Percentiles rank a stretch among this genome's conserved stretches.
Evolutionary conservation across 345 rosid species (phyloP).

Genomic region (Murraya koenigii): DNA sequence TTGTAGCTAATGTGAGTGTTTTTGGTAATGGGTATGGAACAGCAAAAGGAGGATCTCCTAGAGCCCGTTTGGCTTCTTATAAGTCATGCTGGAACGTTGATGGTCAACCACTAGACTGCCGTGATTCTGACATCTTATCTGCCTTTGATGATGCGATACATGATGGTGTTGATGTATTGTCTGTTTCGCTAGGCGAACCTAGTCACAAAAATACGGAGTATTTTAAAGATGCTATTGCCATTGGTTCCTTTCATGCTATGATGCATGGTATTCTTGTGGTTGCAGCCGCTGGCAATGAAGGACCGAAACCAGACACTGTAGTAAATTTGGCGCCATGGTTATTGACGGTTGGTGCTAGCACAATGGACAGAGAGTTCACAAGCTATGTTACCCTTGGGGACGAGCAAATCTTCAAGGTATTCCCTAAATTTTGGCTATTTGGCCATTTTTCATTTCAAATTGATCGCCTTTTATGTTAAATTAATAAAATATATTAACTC

Average conservation of each 20-base stretch:
- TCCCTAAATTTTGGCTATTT: neutral
- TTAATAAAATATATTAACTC: too few relatives aligned
- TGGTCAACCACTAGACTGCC: constrained; percentile 21
- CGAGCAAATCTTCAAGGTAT: constrained; percentile 21
- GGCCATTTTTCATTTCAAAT: too few relatives aligned
- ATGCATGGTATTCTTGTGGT: constrained; percentile 34
- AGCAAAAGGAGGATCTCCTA: constrained; percentile 46
- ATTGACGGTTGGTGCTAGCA: constrained; percentile 47
- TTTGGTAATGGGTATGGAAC: constrained; percentile 26
- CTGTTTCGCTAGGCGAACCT: constrained; percentile 44
- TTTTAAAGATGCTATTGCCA: constrained; percentile 28
- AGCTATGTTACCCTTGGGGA: constrained; percentile 15
- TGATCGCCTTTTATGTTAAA: neutral
- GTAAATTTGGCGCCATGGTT: constrained; percentile 44
- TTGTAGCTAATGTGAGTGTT: constrained; percentile 24
- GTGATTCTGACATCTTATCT: constrained; percentile 32
- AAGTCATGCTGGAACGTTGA: constrained; percentile 35
- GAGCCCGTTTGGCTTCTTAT: constrained; percentile 44
- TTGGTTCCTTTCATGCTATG: constrained; percentile 46
- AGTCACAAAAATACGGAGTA: constrained; percentile 1
- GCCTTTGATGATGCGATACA: constrained; percentile 41
- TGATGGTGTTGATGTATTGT: constrained; percentile 50
- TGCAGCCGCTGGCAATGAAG: constrained; percentile 42
- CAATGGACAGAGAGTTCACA: constrained; percentile 28
- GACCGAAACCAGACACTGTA: constrained; percentile 21